These are phyloP conservation scores for Schizochytrium sp. DNA, from an alignment of 108 stramenopile species.

Conservation along the genomic window DNA sequence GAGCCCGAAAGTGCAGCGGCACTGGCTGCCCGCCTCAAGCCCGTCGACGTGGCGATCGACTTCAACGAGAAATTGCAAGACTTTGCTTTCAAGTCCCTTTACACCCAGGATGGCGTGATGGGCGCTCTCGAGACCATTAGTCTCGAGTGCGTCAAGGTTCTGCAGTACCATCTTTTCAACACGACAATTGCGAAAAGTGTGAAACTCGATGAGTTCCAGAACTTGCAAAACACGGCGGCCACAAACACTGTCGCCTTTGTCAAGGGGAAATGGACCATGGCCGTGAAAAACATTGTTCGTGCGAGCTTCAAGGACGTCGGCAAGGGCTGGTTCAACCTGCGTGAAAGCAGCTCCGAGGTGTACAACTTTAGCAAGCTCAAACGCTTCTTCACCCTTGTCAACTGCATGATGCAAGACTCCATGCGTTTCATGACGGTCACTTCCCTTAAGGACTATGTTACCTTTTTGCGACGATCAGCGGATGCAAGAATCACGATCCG, in stretches of 20 bases:
- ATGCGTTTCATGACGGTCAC: conserved; percentile 16
- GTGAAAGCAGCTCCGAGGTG: conserved; percentile 19
- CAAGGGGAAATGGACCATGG: conserved; percentile 35
- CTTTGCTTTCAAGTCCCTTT: conserved; percentile 17
- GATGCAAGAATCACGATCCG: conserved; percentile 25
- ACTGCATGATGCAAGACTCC: conserved; percentile 31
- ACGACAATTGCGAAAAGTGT: conserved; percentile 3
- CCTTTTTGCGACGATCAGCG: conserved; percentile 28
- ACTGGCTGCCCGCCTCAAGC: neutral
- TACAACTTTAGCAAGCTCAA: conserved; percentile 27
- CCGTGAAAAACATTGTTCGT: conserved; percentile 12
- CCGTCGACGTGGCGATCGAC: conserved; percentile 11
- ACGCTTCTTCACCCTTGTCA: conserved; percentile 27
- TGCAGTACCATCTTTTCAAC: neutral
- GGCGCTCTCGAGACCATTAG: conserved; percentile 20
- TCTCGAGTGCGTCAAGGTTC: conserved; percentile 6
- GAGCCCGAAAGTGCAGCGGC: conserved; percentile 28
- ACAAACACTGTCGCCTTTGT: conserved; percentile 12
- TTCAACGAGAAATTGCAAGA: neutral
- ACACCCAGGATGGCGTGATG: neutral
- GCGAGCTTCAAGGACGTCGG: neutral
- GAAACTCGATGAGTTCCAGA: conserved; percentile 36
- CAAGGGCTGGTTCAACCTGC: conserved; percentile 24
- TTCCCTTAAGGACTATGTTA: conserved; percentile 28
- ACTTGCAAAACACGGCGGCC: conserved; percentile 33